These are phyloP conservation scores for Spinacia oleracea DNA, from an alignment of 179 eudicot species.

Conservation along the genomic window DNA sequence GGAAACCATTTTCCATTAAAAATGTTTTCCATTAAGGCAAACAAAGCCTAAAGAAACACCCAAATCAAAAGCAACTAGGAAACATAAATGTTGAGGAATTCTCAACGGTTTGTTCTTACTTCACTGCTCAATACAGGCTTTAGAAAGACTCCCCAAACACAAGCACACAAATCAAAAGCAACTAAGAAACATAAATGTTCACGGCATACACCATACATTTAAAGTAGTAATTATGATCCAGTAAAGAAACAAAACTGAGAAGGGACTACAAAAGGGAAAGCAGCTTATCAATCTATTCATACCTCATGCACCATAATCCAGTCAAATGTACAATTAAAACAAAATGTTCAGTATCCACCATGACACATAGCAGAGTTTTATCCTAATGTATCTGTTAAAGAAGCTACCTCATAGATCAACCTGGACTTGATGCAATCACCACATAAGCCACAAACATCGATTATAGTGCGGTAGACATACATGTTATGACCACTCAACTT, in stretches of 20 bases:
- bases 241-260: not conserved
- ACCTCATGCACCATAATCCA: not conserved
- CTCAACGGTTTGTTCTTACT: too few relatives aligned
- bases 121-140: not conserved
- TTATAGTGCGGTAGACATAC: constrained; percentile 85
- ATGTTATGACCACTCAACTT: constrained; percentile 60
- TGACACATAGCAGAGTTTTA: not conserved
- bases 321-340: not conserved
- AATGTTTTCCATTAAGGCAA: too few relatives aligned
- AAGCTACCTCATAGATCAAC: constrained; percentile 80
- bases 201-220: not conserved
- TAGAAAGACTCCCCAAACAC: not conserved
- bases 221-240: not conserved
- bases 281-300: not conserved
- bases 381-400: constrained; percentile 7
- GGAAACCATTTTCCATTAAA: too few relatives aligned
- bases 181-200: not conserved
- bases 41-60: too few relatives aligned
- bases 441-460: constrained; percentile 91
- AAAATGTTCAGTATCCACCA: constrained; percentile 1
- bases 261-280: not conserved
- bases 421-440: constrained; percentile 76
- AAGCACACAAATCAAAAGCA: not conserved
- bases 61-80: too few relatives aligned
- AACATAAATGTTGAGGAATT: not conserved